A percentile compares a stretch with the other conserved stretches of the same genome.
Evolutionary conservation across 495 filamentous ascomycete genomes (phyloP).

Genomic region (Trichoderma gamsii): DNA sequence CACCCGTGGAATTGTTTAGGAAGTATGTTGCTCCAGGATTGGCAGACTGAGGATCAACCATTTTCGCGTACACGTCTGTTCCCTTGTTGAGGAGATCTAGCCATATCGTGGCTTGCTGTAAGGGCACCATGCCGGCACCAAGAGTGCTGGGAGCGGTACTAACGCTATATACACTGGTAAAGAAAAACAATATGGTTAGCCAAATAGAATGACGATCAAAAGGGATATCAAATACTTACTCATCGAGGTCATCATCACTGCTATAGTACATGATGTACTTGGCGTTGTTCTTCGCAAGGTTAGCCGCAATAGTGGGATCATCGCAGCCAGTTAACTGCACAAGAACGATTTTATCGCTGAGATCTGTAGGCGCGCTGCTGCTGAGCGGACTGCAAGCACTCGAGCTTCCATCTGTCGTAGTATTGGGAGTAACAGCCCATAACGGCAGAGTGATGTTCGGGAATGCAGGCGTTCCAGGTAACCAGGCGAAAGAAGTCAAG

Average conservation of each 20-base stretch:
- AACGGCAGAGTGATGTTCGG: slow-evolving; percentile 38
- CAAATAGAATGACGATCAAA: not conserved
- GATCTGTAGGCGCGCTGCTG: slow-evolving; percentile 32
- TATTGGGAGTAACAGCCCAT: slow-evolving; percentile 46
- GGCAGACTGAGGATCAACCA: slow-evolving; percentile 38
- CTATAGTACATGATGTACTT: slow-evolving; percentile 53
- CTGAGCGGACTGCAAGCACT: not conserved
- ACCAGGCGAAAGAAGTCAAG: slow-evolving; percentile 30
- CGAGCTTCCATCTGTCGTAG: slow-evolving; percentile 19
- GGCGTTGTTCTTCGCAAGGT: slow-evolving; percentile 44
- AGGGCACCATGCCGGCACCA: slow-evolving; percentile 40
- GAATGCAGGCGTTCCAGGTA: slow-evolving; percentile 36
- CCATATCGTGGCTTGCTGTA: slow-evolving; percentile 39
- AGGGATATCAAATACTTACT: not conserved
- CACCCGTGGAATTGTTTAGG: slow-evolving; percentile 34
- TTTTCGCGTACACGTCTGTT: slow-evolving; percentile 35
- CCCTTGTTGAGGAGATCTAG: slow-evolving; percentile 33
- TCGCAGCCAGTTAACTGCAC: slow-evolving; percentile 48
- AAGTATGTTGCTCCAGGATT: slow-evolving; percentile 30
- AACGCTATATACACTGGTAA: slow-evolving; percentile 23
- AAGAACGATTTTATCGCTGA: slow-evolving; percentile 47
- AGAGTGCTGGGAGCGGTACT: slow-evolving; percentile 27
- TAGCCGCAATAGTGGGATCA: slow-evolving; percentile 42
- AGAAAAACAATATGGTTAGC: not conserved
- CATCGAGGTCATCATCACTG: slow-evolving; percentile 33